These are phyloP conservation scores for Fusarium sp. DNA, from an alignment of 2,329 filamentous ascomycete species.

Conservation along the genomic window DNA sequence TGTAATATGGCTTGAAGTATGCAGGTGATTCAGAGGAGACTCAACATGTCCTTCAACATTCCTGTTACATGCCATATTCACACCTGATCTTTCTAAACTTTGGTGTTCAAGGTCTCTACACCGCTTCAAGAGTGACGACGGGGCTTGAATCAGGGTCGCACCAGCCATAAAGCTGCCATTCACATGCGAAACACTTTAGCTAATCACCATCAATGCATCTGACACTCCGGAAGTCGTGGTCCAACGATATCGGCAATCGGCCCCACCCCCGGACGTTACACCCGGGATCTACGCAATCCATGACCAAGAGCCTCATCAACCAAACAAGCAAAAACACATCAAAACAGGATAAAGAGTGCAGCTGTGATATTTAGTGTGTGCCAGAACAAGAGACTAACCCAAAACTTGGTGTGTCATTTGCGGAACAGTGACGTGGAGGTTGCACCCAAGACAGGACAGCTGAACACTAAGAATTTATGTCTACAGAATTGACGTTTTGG, in stretches of 20 bases:
- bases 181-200: background rate
- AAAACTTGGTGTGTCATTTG: slow-evolving; percentile 9
- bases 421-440: slow-evolving; percentile 27
- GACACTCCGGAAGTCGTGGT: slow-evolving; percentile 11
- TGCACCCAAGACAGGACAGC: background rate
- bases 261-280: slow-evolving; percentile 30
- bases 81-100: no score
- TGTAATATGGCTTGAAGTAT: background rate
- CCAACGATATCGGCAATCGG: slow-evolving; percentile 19
- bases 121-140: background rate
- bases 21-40: no score
- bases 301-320: slow-evolving; percentile 19
- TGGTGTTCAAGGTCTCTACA: background rate
- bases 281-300: slow-evolving; percentile 28
- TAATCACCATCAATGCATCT: background rate
- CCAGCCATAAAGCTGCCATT: background rate
- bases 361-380: background rate
- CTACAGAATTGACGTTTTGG: background rate
- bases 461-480: background rate
- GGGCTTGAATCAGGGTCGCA: background rate
- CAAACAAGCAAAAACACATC: background rate
- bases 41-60: no score
- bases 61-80: background rate
- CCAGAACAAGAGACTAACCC: background rate
- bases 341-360: slow-evolving; percentile 7